phyloP scores from a whole-genome alignment of 177 flowering plant species.

The Vitis hybrid region DNA sequence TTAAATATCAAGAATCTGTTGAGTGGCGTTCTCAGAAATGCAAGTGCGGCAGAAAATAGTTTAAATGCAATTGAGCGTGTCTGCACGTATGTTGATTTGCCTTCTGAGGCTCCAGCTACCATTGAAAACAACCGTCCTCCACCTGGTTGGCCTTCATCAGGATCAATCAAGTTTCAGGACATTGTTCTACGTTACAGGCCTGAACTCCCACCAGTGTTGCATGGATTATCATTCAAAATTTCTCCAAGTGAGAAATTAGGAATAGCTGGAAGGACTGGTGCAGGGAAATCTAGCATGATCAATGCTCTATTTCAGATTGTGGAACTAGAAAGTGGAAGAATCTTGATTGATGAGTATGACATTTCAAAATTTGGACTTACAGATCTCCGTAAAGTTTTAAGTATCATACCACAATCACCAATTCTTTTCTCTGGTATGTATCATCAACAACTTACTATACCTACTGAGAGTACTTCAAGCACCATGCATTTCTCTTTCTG shows the following conservation, averaged over 20 bases:
- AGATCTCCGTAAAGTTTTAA: constrained; percentile 39
- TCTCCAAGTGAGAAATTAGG: constrained; percentile 48
- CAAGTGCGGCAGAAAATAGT: constrained; percentile 51
- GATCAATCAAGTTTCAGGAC: constrained; percentile 43
- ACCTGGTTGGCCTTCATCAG: constrained; percentile 47
- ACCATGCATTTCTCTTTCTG: background rate
- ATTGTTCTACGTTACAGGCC: constrained; percentile 46
- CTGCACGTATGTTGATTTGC: constrained; percentile 45
- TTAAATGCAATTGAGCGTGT: constrained; percentile 50
- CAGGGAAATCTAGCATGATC: constrained; percentile 56
- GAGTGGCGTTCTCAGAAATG: constrained; percentile 45
- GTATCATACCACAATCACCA: constrained; percentile 54
- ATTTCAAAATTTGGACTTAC: constrained; percentile 38
- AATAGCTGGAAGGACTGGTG: constrained; percentile 56
- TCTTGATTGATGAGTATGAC: constrained; percentile 41
- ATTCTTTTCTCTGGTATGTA: constrained; percentile 50
- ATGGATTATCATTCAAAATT: constrained; percentile 39
- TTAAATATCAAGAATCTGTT: constrained; percentile 39
- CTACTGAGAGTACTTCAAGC: background rate
- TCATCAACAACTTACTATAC: background rate
- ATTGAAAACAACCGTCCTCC: constrained; percentile 43
- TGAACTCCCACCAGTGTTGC: constrained; percentile 53
- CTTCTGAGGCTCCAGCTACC: constrained; percentile 41
- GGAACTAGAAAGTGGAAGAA: constrained; percentile 43
- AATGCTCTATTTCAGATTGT: constrained; percentile 53